Evolutionary conservation across 208 protist species (phyloP), one percentile per base, ranked within the genome.

Genomic region (Trypanosoma theileri): DNA sequence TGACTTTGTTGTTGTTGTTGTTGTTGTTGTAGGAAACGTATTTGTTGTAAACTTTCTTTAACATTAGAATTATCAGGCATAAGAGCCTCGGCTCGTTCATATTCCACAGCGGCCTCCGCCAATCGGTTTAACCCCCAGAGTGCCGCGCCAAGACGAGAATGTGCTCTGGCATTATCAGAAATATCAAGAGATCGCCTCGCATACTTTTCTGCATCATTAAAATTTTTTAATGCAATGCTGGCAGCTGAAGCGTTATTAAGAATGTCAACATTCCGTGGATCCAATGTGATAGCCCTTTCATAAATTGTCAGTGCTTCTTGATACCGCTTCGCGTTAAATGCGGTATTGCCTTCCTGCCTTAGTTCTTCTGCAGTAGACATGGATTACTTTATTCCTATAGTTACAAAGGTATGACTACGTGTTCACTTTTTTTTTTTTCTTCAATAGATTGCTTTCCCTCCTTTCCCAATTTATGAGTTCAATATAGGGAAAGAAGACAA

Each of bases 211-310:
- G 90, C 89, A 16, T 83, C 80, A 22, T 91, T 69, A 75, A 92
- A 95, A 42, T 88, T 73, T 53, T 85, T 81, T 54, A 96, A 59
- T 72, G 85, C 81, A 31, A 86, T 80, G 62, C 87, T 81, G 28
- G 85, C 87, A 4, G 91, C 89, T n/a, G 95, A 82, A 50, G 83
- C 77, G 79, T 98, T 98, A 77, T 93, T 96, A 75, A 86, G 85
- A 59, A 90, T 80, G 42, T 88, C 75, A 55, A 79, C 80, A 79
- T 92, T 96, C 4, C 76, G 51, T 52, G 87, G 76, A 59, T 94
- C 86, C 31, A 80, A 58, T 66, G 84, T 72, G 51, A 94, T 80
- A 21, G 88, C 92, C 69, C 91, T 73, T 44, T 88, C 76, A 69
- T 97, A 97, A 12, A 90, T 55, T 22, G 75, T 63, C 12, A 89